These are phyloP conservation scores for Solanum etuberosum DNA, from an alignment of 257 asterid genomes.

Conservation along the genomic window DNA sequence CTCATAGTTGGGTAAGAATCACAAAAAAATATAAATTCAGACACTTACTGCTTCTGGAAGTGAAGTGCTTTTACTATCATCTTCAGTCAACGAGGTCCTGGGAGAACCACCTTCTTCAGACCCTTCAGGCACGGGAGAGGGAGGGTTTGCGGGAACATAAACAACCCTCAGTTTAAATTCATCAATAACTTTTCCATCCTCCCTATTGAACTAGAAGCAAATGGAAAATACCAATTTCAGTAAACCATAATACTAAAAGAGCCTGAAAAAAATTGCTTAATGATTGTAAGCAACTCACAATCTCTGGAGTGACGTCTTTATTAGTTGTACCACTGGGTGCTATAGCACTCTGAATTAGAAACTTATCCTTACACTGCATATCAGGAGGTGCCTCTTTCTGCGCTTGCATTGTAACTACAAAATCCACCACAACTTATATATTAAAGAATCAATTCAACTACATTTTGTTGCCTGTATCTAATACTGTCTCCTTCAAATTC, in stretches of 20 bases:
- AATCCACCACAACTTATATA: constrained; percentile 2
- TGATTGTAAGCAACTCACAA: constrained; percentile 35
- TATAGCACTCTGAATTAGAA: constrained; percentile 70
- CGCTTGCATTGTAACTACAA: constrained; percentile 74
- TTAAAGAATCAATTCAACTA: not conserved
- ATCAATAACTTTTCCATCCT: constrained; percentile 49
- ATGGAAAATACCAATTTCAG: not conserved
- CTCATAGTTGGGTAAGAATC: not conserved
- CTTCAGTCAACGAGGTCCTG: constrained; percentile 48
- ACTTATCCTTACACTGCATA: constrained; percentile 83
- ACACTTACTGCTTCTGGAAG: constrained; percentile 48
- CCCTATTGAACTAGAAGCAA: constrained; percentile 48
- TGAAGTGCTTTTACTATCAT: constrained; percentile 34
- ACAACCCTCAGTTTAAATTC: constrained; percentile 72
- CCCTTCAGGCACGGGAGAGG: constrained; percentile 93
- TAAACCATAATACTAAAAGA: not conserved
- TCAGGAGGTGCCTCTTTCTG: constrained; percentile 70
- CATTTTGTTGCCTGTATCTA: not conserved
- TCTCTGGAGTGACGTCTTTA: constrained; percentile 53
- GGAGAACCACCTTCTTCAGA: constrained; percentile 82
- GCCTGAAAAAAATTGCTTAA: not conserved
- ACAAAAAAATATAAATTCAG: not conserved
- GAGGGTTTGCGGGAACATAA: constrained; percentile 78
- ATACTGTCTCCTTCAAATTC: not conserved
- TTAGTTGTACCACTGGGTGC: constrained; percentile 49